Conservation (phyloP, 2,329 filamentous ascomycete genomes). For the Phyllosticta citriasiana region DNA sequence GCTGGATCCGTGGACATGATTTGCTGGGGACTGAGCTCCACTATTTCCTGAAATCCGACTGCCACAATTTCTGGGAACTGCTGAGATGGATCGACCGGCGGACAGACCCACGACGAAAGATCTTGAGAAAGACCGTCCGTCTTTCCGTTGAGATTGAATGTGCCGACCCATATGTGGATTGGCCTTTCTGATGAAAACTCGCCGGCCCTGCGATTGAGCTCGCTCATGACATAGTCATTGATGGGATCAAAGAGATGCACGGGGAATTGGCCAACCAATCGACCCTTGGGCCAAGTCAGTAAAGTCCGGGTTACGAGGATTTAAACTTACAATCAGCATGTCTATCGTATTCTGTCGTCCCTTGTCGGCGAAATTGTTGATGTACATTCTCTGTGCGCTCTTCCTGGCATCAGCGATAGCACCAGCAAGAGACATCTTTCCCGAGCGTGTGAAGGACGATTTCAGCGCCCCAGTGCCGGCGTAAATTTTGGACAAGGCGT, state of each 20-base stretch:
- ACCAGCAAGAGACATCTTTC: slow-evolving; percentile 91
- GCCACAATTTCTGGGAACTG: slow-evolving; percentile 75
- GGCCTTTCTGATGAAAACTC: slow-evolving; percentile 68
- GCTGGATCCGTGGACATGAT: slow-evolving; percentile 97
- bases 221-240: slow-evolving; percentile 75
- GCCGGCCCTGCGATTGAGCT: slow-evolving; percentile 55
- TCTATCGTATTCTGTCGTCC: slow-evolving; percentile 90
- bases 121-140: slow-evolving; percentile 69
- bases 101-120: slow-evolving; percentile 77
- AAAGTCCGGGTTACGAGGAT: not conserved
- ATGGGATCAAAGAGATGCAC: slow-evolving; percentile 90
- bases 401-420: slow-evolving; percentile 93
- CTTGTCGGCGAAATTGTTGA: slow-evolving; percentile 96
- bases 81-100: slow-evolving; percentile 46
- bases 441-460: slow-evolving; percentile 84
- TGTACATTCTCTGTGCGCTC: slow-evolving; percentile 85
- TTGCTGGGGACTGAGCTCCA: slow-evolving; percentile 93
- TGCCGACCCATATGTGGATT: slow-evolving; percentile 77
- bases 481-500: slow-evolving; percentile 88
- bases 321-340: slow-evolving; percentile 51
- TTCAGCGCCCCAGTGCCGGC: slow-evolving; percentile 93
- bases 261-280: slow-evolving; percentile 70
- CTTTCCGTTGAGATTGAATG: slow-evolving; percentile 90
- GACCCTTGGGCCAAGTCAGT: slow-evolving; percentile 36
- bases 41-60: slow-evolving; percentile 94